A percentile compares a stretch with the other conserved stretches of the same genome.
Conservation (phyloP, 139 green algal genomes). For the Chlorella sp. region DNA sequence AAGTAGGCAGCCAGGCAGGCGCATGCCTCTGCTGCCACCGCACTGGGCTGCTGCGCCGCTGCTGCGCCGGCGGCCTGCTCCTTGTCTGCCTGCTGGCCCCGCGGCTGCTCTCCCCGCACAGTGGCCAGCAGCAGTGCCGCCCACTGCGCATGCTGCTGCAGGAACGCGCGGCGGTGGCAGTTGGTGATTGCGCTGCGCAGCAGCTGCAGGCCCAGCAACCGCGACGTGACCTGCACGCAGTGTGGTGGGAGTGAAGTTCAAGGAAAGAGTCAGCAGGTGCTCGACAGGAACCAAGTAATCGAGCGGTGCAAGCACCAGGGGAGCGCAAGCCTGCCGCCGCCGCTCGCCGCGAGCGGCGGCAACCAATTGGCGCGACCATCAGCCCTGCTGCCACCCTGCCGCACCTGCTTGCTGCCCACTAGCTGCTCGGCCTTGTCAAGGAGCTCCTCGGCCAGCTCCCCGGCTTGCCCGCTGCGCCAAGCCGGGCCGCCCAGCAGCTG, state of each 20-base stretch:
- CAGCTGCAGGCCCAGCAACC: slow-evolving; percentile 24
- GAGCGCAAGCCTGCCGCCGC: neutral
- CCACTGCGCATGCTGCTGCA: slow-evolving; percentile 38
- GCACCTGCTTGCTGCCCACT: slow-evolving; percentile 29
- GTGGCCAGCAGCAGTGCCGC: slow-evolving; percentile 30
- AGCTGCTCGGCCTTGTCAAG: slow-evolving; percentile 15
- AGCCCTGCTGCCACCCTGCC: too few species aligned
- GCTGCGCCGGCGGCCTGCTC: neutral
- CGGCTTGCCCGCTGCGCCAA: neutral
- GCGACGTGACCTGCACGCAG: neutral
- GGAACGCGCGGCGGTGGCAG: slow-evolving; percentile 36
- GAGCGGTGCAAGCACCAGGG: neutral
- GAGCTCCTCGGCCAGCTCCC: slow-evolving; percentile 15
- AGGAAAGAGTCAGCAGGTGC: neutral
- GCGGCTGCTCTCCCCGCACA: slow-evolving; percentile 14
- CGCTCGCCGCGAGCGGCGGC: neutral
- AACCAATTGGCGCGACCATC: neutral
- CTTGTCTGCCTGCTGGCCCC: neutral
- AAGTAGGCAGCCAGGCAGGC: slow-evolving; percentile 44
- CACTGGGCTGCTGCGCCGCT: neutral
- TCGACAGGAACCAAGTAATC: neutral
- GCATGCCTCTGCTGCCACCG: neutral
- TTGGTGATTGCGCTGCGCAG: slow-evolving; percentile 16
- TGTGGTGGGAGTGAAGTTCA: neutral
- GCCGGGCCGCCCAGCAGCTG: neutral